Evolutionary conservation across 1,139 yeast species (phyloP), one percentile per base, ranked within the genome.

Genomic region (Scheffersomyces titani): DNA sequence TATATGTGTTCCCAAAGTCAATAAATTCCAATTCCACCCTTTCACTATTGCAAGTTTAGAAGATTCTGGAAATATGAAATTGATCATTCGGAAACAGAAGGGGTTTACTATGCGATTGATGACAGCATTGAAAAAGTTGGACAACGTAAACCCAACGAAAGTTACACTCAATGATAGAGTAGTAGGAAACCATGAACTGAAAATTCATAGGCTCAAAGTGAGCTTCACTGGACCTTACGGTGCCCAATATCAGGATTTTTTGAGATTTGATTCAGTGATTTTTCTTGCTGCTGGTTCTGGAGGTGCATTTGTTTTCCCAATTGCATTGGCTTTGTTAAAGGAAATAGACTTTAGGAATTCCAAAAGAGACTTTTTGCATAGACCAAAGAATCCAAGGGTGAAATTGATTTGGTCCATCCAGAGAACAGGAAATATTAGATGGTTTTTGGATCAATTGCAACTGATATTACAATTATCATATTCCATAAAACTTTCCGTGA

Each of bases 231-330:
- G 84, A 0, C 83, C 84, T 0, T 74, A 70, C 55, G 82, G 82
- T 2, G 80, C 72, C 3, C 67, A 65, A 18, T 67, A 66, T 53
- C 79, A 75, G 56, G 80, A 80, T 1, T 69, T 78, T 46, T 67
- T 72, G 19, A 69, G 74, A 1, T 79, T 79, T 61, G 81, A 80
- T 52, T 59, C 74, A 2, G 71, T 70, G 9, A 53, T 75, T 4
- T 75, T 80, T 53, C 59, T 78, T 49, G 68, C 75, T 44, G 79
- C 79, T 6, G 83, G 82, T 0, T 72, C 77, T 0, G 83, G 84
- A 1, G 76, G 77, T 5, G 74, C 83, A 1, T 79, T 77, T 61
- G 70, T 75, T 0, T 70, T 79, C 55, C 83, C 83, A 2, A 71
- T 78, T 5, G 77, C 80, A 36, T 64, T 77, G 44, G 76, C 74